Evolutionary conservation across 1,284 basidiomycete species (phyloP), one percentile per base, ranked within the genome.

Genomic region (Erythrobasidium hasegawianum): DNA sequence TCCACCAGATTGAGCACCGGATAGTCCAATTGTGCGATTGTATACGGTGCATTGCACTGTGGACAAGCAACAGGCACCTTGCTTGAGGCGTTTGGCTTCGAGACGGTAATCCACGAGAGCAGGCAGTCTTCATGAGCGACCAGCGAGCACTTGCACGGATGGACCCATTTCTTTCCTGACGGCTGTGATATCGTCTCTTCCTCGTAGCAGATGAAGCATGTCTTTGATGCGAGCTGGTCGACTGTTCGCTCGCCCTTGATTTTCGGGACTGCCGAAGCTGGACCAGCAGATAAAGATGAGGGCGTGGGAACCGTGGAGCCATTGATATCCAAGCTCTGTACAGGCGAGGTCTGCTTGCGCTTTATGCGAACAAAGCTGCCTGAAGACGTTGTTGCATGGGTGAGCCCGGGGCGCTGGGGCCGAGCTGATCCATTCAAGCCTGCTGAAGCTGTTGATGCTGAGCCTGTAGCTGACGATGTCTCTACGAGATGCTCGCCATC

Each of bases 101-200:
- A 55, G 8, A 54, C 43, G 2, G 57, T 62, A 13, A 65, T 54
- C 59, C 68, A 70, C 38, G 57, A 18, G 1, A 70, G 52, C 13
- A 70, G 53, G 39, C 62, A 56, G 20, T 67, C 64, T 74, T 89
- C 86, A 76, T 90, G 88, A 1, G 88, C 87, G 47, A 90, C 79
- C 29, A 90, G 81, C 0, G 88, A 87, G 75, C 88, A 90, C 60
- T 78, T 82, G 76, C 88, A 90, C 0, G 88, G 87, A 72, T 90
- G 88, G 0, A 85, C 84, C 87, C 87, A 89, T 54, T 62, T 62
- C 18, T 49, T 49, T 20, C 40, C n/a, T 33, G 43, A 41, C 18
- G 49, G 11, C 11, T 13, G 7, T 10, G 24, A 13, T 18, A 18
- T 18, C n/a, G 24, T 20, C 11, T 16, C 54, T 20, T 64, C 61